Evolutionary conservation across 2,329 filamentous ascomycete genomes (phyloP).

Genomic region (Cladosporium colombiae): DNA sequence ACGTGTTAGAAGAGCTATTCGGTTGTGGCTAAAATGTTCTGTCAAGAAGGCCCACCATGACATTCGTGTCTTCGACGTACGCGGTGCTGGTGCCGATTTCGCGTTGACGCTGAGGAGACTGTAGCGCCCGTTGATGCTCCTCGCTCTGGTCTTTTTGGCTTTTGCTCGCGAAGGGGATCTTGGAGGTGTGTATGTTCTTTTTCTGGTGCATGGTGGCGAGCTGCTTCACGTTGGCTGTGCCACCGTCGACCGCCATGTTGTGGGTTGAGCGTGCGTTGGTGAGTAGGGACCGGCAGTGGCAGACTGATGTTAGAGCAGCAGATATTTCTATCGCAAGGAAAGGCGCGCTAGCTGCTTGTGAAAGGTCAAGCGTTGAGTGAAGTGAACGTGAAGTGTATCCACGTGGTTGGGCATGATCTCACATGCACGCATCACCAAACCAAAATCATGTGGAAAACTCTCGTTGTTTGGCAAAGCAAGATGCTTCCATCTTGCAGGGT

Average conservation of each 20-base stretch:
- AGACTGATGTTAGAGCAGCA: background rate
- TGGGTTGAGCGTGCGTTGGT: background rate
- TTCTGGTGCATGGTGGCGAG: background rate
- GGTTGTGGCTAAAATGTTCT: background rate
- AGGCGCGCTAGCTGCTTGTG: background rate
- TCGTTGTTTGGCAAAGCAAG: background rate
- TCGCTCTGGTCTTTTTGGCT: background rate
- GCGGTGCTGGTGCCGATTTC: background rate
- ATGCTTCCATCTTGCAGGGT: background rate
- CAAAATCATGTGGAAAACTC: background rate
- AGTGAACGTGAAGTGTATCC: background rate
- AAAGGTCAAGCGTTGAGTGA: background rate
- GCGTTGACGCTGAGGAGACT: background rate
- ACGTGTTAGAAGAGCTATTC: background rate
- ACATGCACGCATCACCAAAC: background rate
- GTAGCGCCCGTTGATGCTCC: background rate
- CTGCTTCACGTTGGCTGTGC: background rate
- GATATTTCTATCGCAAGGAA: background rate
- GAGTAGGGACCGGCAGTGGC: background rate
- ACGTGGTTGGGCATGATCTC: background rate
- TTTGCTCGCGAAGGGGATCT: background rate
- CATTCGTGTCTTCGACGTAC: background rate
- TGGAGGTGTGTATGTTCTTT: background rate
- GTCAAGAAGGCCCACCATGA: background rate
- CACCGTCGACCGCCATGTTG: background rate